phyloP scores from a whole-genome alignment of 1,284 basidiomycete species.

The Ustilago tritici region DNA sequence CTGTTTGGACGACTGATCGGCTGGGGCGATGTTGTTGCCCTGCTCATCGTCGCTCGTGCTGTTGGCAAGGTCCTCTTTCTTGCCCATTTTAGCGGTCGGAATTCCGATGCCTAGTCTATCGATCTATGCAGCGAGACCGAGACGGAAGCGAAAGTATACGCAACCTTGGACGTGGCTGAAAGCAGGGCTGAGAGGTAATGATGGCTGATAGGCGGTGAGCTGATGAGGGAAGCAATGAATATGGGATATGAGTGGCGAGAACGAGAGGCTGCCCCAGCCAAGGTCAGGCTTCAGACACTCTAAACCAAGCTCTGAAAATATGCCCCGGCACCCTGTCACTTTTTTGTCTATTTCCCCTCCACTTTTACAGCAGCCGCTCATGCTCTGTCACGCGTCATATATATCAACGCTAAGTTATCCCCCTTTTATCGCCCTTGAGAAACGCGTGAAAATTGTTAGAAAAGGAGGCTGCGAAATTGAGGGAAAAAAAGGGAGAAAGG shows the following conservation, averaged over 20 bases:
- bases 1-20: slow-evolving; percentile 35
- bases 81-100: slow-evolving; percentile 13
- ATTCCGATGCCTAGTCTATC: not conserved
- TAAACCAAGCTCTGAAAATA: not conserved
- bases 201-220: too few species aligned
- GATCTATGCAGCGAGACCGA: not conserved
- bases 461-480: too few species aligned
- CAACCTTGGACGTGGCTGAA: not conserved
- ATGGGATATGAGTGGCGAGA: too few species aligned
- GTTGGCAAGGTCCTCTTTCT: slow-evolving; percentile 16
- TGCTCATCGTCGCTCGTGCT: slow-evolving; percentile 31
- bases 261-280: too few species aligned
- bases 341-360: not conserved
- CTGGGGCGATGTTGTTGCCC: not conserved
- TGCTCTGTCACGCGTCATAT: not conserved
- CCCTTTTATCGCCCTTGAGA: too few species aligned
- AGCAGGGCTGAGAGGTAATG: too few species aligned
- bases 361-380: not conserved
- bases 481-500: too few species aligned
- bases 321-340: not conserved
- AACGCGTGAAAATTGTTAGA: too few species aligned
- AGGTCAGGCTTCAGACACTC: too few species aligned
- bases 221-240: too few species aligned
- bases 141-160: not conserved
- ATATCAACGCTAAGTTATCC: too few species aligned